Conservation (phyloP, 495 filamentous ascomycete species). For the Viridothelium virens region DNA sequence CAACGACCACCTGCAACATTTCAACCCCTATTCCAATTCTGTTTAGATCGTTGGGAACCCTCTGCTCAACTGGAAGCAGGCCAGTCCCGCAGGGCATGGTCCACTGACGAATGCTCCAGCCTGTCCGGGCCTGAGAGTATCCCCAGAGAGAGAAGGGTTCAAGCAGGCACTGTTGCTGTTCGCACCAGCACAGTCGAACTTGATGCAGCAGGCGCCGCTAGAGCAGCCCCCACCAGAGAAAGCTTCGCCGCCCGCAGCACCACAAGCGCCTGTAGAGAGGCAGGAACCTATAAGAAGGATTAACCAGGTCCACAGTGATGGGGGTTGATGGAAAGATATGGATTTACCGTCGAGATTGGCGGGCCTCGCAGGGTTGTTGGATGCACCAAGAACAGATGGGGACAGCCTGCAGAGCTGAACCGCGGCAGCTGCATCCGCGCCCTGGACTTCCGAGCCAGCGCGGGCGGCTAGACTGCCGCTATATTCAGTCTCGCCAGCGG, state of each 20-base stretch:
- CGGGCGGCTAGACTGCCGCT: background rate
- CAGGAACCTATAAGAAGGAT: constrained; percentile 5
- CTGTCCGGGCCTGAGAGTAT: constrained; percentile 1
- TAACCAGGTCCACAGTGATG: background rate
- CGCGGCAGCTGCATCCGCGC: background rate
- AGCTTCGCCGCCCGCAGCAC: background rate
- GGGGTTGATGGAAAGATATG: background rate
- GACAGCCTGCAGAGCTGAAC: background rate
- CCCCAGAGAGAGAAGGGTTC: constrained; percentile 7
- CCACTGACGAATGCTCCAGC: constrained; percentile 1
- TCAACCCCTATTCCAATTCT: background rate
- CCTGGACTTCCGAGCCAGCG: background rate
- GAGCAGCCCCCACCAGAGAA: background rate
- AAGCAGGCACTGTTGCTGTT: constrained; percentile 4
- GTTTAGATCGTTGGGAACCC: background rate
- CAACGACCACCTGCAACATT: background rate
- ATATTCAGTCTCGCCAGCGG: background rate
- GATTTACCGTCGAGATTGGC: background rate
- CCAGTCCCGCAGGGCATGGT: background rate
- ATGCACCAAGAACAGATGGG: background rate
- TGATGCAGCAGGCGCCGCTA: background rate
- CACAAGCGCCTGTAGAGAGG: background rate
- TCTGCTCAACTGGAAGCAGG: background rate
- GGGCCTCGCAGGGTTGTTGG: constrained; percentile 2
- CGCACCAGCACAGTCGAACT: constrained; percentile 7